Base-by-base conservation (phyloP, 345 rosid genomes). In the Ceriops zippeliana region DNA sequence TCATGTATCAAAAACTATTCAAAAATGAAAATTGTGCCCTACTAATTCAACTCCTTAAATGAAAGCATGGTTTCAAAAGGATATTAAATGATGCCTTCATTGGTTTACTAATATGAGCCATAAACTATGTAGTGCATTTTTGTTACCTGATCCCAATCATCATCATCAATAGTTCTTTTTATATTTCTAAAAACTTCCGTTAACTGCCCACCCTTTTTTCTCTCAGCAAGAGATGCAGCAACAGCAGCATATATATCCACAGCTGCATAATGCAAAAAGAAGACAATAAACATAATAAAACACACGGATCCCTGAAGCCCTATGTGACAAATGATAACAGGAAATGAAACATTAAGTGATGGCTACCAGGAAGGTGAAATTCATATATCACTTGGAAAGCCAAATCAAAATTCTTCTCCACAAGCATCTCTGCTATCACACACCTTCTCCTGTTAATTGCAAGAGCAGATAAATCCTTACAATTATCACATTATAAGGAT, bases 81-180 rank as follows among this genome's bases (percentile, higher is more conserved):
- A 56, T 24, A 56, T 26, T 56, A 56, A 56, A 56, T 21, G 28
- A 27, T 9, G 58, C 27, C 58, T 54, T 26, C 27, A 38, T 2
- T 10, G 19, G 49, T 13, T 42, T 26, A 24, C 49, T 16, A 24
- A 67, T 67, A 54, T 16, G 22, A 7, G 37, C 7, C 22, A 30
- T 30, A 58, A 61, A 37, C 22, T 28, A 70, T 27, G 49, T 5
- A 16, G 27, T 27, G 59, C 17, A 56, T 69, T 34, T 21, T 63
- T 7, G n/a, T 76, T 81, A 93, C 98, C 98, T 91, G 96, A 75
- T 93, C 98, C 97, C 96, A 89, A 69, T 93, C 98, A 68, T 91
- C 97, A 81, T 93, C 96, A 58, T 84, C 84, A 68, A 90, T 86
- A 56, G 97, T 90, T 73, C 97, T 89, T 69, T 91, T 93, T 35